Conservation (phyloP, 139 green algal genomes). For the Asterochloris sp. region DNA sequence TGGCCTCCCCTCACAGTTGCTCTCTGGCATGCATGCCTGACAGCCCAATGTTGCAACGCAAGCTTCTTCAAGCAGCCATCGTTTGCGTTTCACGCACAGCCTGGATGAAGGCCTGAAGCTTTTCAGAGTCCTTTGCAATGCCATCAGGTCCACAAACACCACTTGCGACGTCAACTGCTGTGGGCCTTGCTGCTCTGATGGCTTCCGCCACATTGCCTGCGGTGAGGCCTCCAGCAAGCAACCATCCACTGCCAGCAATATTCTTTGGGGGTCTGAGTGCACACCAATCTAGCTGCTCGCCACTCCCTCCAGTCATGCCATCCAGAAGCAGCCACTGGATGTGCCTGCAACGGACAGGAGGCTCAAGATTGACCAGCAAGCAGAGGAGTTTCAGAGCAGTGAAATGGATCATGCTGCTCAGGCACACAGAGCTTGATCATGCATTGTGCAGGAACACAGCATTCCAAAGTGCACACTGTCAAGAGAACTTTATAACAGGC, state of each 20-base stretch:
- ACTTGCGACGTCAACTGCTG: conserved; percentile 79
- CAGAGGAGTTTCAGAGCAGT: too few species aligned
- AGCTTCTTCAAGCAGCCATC: too few species aligned
- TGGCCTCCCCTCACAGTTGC: too few species aligned
- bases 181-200: conserved; percentile 43
- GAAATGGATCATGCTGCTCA: too few species aligned
- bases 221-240: conserved; percentile 71
- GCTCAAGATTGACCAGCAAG: background rate
- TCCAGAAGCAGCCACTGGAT: conserved; percentile 78
- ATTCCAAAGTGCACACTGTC: too few species aligned
- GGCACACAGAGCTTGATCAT: too few species aligned
- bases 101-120: conserved; percentile 35
- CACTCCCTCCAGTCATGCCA: conserved; percentile 66
- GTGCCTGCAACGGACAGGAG: conserved; percentile 17
- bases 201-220: conserved; percentile 69
- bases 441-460: too few species aligned
- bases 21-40: too few species aligned
- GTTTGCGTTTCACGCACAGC: conserved; percentile 9
- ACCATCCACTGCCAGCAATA: conserved; percentile 52
- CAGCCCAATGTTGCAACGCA: too few species aligned
- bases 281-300: conserved; percentile 60
- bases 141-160: conserved; percentile 68
- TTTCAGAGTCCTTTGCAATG: conserved; percentile 42
- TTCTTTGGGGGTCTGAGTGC: conserved; percentile 25
- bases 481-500: too few species aligned